Base-by-base conservation (phyloP, 345 rosid genomes). In the Luvunga scandens region DNA sequence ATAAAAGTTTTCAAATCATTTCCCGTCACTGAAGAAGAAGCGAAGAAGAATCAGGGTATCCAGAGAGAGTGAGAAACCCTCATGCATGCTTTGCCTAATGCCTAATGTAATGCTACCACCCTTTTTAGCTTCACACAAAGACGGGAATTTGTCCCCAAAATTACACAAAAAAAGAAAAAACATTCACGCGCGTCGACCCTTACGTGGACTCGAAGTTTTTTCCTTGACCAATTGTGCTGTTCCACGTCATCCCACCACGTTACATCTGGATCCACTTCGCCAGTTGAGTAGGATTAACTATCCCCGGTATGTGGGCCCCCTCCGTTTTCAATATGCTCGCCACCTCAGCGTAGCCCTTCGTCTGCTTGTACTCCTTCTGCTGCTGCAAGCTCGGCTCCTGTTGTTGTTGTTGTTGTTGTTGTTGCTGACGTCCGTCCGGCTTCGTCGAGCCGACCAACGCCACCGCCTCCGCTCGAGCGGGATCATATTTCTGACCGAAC, bases 201-300 rank as follows among this genome's bases (percentile, higher is more conserved):
- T 50, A 57, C 34, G 71, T 31, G 28, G 64, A 61, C 50, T 34
- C 48, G 18, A 16, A 1, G 16, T 9, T 27, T 14, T 14, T 57
- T 2, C 18, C 18, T 13, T 45, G 1, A 6, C 86, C 84, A 78
- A 36, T 77, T 27, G 18, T 1, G n/a, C 27, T 5, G 25, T 9
- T 57, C 75, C 82, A 78, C 79, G 77, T 75, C 21, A 7, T 30
- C 2, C 25, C 64, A n/a, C n/a, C n/a, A n/a, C n/a, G n/a, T n/a
- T n/a, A n/a, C n/a, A 18, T 88, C 71, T 85, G 86, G 71, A 92
- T 88, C 98, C 98, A 92, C 55, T 89, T 81, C 9, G 91, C 87
- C 31, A 92, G 90, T 19, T 92, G 93, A 69, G 83, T 79, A 36
- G 96, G 97, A 80, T 94, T 94, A 38, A 94, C 87, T 27, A 94